These are phyloP conservation scores for Coemansia sp. DNA, from an alignment of 192 early-diverging fungal species.

Conservation along the genomic window DNA sequence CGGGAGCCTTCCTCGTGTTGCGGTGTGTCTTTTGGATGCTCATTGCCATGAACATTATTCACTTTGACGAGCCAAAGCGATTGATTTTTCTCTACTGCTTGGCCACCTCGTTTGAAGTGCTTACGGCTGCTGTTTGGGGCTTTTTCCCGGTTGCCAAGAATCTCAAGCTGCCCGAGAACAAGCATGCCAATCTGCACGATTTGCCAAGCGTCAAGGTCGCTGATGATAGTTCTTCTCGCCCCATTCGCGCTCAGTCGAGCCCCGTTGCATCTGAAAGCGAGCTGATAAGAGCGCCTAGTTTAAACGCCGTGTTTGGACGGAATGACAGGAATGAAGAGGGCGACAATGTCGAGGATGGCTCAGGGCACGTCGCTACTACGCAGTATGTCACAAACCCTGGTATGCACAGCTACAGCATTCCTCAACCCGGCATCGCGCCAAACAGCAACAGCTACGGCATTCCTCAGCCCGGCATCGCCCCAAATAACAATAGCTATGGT, in stretches of 20 bases:
- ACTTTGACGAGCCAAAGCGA: conserved; percentile 35
- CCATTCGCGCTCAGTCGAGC: background rate
- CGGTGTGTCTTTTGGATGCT: conserved; percentile 55
- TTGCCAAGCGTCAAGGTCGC: conserved; percentile 15
- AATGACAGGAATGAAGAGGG: background rate
- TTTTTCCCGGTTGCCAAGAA: conserved; percentile 27
- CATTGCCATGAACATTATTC: conserved; percentile 27
- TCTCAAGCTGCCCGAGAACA: conserved; percentile 8
- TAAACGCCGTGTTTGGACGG: background rate
- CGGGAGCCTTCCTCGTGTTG: conserved; percentile 12
- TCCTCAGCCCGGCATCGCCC: background rate
- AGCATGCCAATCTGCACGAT: background rate
- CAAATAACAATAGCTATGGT: conserved; percentile 6
- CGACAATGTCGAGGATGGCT: background rate
- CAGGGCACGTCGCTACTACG: background rate
- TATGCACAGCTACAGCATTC: background rate
- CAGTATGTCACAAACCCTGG: background rate
- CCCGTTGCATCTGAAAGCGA: background rate
- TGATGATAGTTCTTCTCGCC: background rate
- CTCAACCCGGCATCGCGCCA: background rate
- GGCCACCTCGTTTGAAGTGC: conserved; percentile 31
- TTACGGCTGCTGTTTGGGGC: conserved; percentile 25
- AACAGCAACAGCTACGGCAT: conserved; percentile 6
- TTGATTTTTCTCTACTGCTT: conserved; percentile 48
- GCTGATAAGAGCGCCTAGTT: background rate